Evolutionary conservation across 2,329 filamentous ascomycete species (phyloP).

Genomic region (Arachnomyces sp.): DNA sequence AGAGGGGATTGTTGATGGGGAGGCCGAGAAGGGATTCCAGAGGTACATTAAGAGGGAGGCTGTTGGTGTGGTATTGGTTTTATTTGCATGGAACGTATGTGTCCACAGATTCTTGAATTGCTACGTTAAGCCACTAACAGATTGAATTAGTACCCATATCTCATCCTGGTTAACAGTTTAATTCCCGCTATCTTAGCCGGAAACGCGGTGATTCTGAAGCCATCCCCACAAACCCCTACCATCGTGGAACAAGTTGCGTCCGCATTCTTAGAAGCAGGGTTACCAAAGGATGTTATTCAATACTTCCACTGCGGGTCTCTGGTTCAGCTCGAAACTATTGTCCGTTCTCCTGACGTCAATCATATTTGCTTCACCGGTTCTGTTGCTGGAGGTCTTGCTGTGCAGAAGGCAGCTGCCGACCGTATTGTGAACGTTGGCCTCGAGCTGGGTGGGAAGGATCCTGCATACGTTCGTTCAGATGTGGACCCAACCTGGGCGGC

Average conservation of each 20-base stretch:
- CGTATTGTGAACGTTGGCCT: conserved; percentile 79
- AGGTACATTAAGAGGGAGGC: conserved; percentile 84
- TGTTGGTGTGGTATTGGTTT: conserved; percentile 76
- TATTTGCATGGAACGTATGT: conserved; percentile 95
- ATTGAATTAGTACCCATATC: conserved; percentile 70
- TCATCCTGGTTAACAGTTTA: conserved; percentile 86
- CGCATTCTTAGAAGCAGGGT: conserved; percentile 70
- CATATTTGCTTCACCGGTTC: conserved; percentile 92
- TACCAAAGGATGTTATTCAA: conserved; percentile 78
- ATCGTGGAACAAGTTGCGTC: conserved; percentile 75
- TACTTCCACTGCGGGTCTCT: conserved; percentile 86
- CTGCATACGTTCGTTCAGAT: conserved; percentile 78
- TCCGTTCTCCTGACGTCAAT: conserved; percentile 67
- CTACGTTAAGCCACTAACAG: not conserved
- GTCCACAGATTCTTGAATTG: conserved; percentile 13
- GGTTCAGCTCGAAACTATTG: conserved; percentile 66
- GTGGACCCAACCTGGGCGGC: conserved; percentile 87
- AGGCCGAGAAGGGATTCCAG: conserved; percentile 80
- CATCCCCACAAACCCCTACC: conserved; percentile 89
- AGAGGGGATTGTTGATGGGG: conserved; percentile 62
- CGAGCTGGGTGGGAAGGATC: conserved; percentile 91
- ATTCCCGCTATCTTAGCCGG: conserved; percentile 86
- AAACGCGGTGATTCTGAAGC: conserved; percentile 88
- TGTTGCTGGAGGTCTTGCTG: conserved; percentile 75
- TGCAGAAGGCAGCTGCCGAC: conserved; percentile 77